Percentiles rank a stretch among this genome's conserved stretches.
phyloP scores from a whole-genome alignment of 495 filamentous ascomycete species.

The Aspergillus carlsbadensis region DNA sequence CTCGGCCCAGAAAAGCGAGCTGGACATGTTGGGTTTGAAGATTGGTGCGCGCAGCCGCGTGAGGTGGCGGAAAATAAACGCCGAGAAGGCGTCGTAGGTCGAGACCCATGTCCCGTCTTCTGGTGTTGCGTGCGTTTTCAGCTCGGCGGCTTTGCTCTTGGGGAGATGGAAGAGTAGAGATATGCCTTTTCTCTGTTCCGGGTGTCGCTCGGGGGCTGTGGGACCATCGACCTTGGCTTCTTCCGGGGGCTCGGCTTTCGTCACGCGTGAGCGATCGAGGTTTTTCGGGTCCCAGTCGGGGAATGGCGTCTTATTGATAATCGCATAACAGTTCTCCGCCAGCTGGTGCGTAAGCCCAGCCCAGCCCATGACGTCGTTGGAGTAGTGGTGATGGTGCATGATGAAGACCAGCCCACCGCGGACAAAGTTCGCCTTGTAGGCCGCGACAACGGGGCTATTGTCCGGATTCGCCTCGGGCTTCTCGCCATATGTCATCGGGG shows the following conservation, averaged over 20 bases:
- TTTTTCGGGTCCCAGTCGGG: conserved; percentile 35
- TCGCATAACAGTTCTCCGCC: conserved; percentile 42
- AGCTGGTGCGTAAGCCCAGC: conserved; percentile 37
- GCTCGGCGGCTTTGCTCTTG: conserved; percentile 39
- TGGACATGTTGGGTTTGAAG: conserved; percentile 27
- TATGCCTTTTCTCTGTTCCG: conserved; percentile 23
- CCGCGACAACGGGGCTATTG: conserved; percentile 30
- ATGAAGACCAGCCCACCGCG: conserved; percentile 42
- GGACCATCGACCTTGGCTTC: conserved; percentile 31
- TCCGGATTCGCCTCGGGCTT: conserved; percentile 26
- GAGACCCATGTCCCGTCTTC: conserved; percentile 36
- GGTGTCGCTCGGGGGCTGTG: conserved; percentile 25
- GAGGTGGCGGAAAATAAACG: conserved; percentile 37
- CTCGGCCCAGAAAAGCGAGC: conserved; percentile 30
- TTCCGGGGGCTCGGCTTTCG: conserved; percentile 11
- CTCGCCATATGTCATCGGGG: conserved; percentile 27
- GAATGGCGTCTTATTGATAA: conserved; percentile 26
- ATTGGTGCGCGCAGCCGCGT: conserved; percentile 31
- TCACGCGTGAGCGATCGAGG: conserved; percentile 35
- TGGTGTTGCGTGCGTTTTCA: conserved; percentile 36
- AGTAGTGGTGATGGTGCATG: conserved; percentile 44
- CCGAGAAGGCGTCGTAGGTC: conserved; percentile 42
- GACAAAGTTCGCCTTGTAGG: conserved; percentile 44
- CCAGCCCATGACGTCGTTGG: conserved; percentile 45
- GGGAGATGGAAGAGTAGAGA: conserved; percentile 41